phyloP scores from a whole-genome alignment of 208 protist genomes.

The Trypanosoma cruzi region DNA sequence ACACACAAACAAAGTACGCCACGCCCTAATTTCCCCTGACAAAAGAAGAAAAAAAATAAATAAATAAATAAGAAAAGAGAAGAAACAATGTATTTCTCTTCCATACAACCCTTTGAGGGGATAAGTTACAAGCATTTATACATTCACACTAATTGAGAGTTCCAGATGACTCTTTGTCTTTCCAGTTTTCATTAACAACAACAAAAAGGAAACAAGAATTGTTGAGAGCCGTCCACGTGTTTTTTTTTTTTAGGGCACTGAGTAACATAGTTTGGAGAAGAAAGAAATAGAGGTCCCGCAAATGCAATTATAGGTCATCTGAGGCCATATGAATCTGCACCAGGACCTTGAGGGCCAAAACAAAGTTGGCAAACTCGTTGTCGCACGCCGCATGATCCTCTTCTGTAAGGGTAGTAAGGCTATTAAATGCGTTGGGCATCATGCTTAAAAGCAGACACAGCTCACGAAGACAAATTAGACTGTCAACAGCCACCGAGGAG shows the following conservation, averaged over 20 bases:
- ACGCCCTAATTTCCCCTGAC: not conserved
- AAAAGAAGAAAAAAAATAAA: not conserved
- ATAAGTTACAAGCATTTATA: not conserved
- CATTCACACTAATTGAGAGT: no score
- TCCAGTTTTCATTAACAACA: no score
- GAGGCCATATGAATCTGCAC: conserved; percentile 80
- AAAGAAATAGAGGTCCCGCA: no score
- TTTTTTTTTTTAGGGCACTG: not conserved
- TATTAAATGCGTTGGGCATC: conserved; percentile 61
- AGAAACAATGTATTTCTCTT: conserved; percentile 6
- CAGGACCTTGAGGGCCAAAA: conserved; percentile 65
- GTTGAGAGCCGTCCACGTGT: not conserved
- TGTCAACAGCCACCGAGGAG: conserved; percentile 32
- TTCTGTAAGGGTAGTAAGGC: conserved; percentile 44
- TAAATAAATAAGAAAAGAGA: conserved; percentile 1
- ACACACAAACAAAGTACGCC: not conserved
- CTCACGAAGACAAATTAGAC: conserved; percentile 68
- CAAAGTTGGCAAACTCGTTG: conserved; percentile 50
- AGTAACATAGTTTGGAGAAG: no score
- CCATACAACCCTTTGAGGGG: no score
- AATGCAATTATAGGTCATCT: conserved; percentile 35
- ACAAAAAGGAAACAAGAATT: no score
- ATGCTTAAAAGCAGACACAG: conserved; percentile 60
- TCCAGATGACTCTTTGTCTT: no score
- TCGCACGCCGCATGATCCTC: conserved; percentile 66